Evolutionary conservation across 2,329 filamentous ascomycete genomes (phyloP), one percentile per base, ranked within the genome.

Genomic region (Fusarium sp.): DNA sequence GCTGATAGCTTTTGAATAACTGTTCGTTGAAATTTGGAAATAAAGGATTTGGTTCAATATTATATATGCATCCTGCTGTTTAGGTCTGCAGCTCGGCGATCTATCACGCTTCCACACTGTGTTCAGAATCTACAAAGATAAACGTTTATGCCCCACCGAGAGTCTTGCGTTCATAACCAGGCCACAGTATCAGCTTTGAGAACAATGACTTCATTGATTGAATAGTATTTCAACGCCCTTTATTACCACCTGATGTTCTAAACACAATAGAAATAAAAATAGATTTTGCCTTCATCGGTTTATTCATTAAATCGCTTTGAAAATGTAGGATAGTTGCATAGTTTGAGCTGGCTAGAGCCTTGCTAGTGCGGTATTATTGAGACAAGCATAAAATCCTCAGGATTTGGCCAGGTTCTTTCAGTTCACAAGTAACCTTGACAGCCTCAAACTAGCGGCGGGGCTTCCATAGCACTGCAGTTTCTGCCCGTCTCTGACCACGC

Each of bases 51-150:
- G 3, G 5, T 1, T 3, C 11, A 7, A 3, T 4, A 5, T 2
- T 27, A 25, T 27, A 19, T 27, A 45, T 19, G 5, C 5, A 19
- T 27, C 11, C 23, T 6, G 5, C 5, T 9, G 2, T 4, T 27
- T 10, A 19, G 11, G 23, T 27, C 42, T 44, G 6, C 6, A 10
- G 6, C 41, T 4, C 7, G 5, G 1, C 41, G 3, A 8, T 18
- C 10, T 25, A 7, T 12, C 0, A 19, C 10, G 0, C 0, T 42
- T 23, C 10, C 18, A 16, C 4, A 12, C 0, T 1, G 4, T 25
- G 16, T 44, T 25, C 16, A 19, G 1, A 6, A 3, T 10, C 3
- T 9, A 25, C 4, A 23, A 27, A 27, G 27, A 27, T 8, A 8
- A 27, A 27, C 27, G 9, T 27, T 27, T n/a, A n/a, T n/a, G n/a